Base-by-base conservation (phyloP, 2,329 filamentous ascomycete species). In the Beauveria scarabaeidicola region DNA sequence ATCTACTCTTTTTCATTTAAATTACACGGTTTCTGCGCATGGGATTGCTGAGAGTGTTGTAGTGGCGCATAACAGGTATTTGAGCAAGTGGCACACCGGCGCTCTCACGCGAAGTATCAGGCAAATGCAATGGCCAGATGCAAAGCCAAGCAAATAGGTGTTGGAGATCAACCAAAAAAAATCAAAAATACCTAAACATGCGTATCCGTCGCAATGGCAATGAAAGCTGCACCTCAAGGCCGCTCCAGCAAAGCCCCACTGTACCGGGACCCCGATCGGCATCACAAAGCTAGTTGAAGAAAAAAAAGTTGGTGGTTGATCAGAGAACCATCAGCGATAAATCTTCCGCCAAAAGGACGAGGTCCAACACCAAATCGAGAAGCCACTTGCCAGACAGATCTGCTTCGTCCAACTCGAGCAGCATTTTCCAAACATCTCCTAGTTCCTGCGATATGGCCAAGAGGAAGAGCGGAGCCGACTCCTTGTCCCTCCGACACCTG, bases 381-480 rank as follows among this genome's bases (percentile, higher is more conserved):
- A 11, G 13, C 13, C 13, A 15, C 32, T 36, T 6, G 32, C 11
- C 47, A 51, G 29, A 51, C 2, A 19, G 4, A 15, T 21, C 9
- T 9, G 11, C 3, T 9, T 32, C 38, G 17, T 8, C 4, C 7
- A 0, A 6, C 11, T 43, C 15, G 13, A 6, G 11, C 11, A 36
- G 32, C 5, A 15, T 15, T 15, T n/a, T 8, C 3, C 3, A 1
- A 10, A 36, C 9, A 9, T 7, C 7, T 2, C 4, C 2, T 5
- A 29, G 19, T 29, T 17, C 7, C 36, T n/a, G 38, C 48, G 19
- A 1, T 38, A 59, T 85, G 82, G 74, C 77, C 40, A 87, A 87
- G 74, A 76, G 83, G 64, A 85, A 85, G 74, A 76, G 81, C 61
- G 69, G 69, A 6, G 65, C 69, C 60, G 76, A 79, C 50, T 71